These are phyloP conservation scores for Sphaerobolus stellatus DNA, from an alignment of 1,284 basidiomycete species.

Conservation along the genomic window DNA sequence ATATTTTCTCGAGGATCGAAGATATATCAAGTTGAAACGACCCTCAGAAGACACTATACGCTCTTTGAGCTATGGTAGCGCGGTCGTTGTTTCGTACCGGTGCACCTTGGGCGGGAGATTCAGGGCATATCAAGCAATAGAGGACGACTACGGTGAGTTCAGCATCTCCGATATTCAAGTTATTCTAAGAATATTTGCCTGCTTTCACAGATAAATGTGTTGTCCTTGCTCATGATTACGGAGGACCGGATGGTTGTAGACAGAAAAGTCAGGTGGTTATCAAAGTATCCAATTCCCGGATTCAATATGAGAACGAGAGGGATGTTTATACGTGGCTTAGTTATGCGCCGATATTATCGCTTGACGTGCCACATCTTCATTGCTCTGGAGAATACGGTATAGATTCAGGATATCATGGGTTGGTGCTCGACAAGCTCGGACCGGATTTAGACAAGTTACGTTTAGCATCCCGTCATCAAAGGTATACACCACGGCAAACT, in stretches of 20 bases:
- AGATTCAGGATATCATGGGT: neutral
- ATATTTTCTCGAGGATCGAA: no score
- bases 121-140: neutral
- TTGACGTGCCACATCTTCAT: neutral
- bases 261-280: neutral
- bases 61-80: neutral
- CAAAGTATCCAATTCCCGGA: neutral
- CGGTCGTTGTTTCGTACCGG: neutral
- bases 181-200: neutral
- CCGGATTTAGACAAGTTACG: neutral
- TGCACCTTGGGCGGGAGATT: neutral
- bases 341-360: neutral
- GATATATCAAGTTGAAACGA: no score
- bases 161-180: neutral
- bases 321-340: neutral
- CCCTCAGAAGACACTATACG: no score
- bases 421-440: neutral
- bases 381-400: neutral
- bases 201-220: constrained; percentile 1
- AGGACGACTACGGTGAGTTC: neutral
- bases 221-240: neutral
- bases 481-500: neutral
- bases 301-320: neutral
- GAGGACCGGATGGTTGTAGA: neutral
- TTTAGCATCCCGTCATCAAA: neutral